These are phyloP conservation scores for Clarireedia paspali DNA, from an alignment of 2,329 filamentous ascomycete genomes.

Conservation along the genomic window DNA sequence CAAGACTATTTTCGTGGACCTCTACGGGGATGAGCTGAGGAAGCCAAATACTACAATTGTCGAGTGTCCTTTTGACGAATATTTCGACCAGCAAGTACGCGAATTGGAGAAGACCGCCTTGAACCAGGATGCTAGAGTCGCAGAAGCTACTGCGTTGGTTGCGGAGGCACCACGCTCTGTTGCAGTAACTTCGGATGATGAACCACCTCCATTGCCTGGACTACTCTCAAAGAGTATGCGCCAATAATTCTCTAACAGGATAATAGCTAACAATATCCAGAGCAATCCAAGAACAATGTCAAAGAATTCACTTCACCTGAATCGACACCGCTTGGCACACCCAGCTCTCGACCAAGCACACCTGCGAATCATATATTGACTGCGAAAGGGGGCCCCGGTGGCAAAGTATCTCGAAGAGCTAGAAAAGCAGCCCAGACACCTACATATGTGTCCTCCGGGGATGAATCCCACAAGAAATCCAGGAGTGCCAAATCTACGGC, in stretches of 20 bases:
- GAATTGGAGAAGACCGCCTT: constrained; percentile 61
- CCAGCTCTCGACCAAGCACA: constrained; percentile 74
- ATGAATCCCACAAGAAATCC: constrained; percentile 59
- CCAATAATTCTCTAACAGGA: not conserved
- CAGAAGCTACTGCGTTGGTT: constrained; percentile 20
- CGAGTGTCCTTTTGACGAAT: constrained; percentile 81
- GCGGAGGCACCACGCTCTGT: constrained; percentile 19
- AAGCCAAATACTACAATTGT: constrained; percentile 71
- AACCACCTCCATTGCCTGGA: constrained; percentile 41
- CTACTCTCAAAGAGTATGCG: constrained; percentile 24
- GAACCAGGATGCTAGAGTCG: constrained; percentile 22
- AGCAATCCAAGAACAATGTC: constrained; percentile 24
- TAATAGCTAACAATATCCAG: constrained; percentile 10
- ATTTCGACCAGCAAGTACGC: constrained; percentile 87
- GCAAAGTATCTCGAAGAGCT: constrained; percentile 72
- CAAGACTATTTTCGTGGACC: constrained; percentile 79
- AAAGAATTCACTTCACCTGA: constrained; percentile 37
- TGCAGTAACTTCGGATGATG: constrained; percentile 31
- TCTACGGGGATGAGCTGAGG: constrained; percentile 83
- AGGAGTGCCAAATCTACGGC: constrained; percentile 48
- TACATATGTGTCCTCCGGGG: constrained; percentile 69
- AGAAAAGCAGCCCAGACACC: constrained; percentile 57
- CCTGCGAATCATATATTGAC: constrained; percentile 63
- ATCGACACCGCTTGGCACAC: constrained; percentile 61
- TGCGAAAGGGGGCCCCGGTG: constrained; percentile 65